Percentiles rank a stretch among this genome's conserved stretches.
Conservation (phyloP, 108 stramenopile species). For the Pseudonitzschia delicatissima region DNA sequence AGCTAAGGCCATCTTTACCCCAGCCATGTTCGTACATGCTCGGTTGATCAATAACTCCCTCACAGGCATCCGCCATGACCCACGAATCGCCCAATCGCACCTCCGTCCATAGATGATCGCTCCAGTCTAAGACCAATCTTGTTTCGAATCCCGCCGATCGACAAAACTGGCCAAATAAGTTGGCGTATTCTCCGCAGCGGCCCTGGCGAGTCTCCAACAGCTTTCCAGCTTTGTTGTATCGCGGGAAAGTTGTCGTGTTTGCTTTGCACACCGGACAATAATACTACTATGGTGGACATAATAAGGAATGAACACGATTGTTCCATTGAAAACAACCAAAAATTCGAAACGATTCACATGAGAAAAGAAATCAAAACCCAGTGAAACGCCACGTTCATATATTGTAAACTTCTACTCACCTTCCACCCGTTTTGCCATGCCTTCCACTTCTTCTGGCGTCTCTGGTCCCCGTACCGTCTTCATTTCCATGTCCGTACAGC, state of each 20-base stretch:
- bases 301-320: too few species aligned
- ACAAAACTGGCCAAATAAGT: slow-evolving; percentile 89
- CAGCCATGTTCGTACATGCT: slow-evolving; percentile 98
- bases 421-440: slow-evolving; percentile 66
- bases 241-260: slow-evolving; percentile 82
- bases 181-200: slow-evolving; percentile 98
- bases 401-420: too few species aligned
- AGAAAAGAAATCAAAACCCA: background rate
- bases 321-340: background rate
- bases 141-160: slow-evolving; percentile 90
- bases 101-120: slow-evolving; percentile 99
- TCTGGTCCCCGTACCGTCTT: slow-evolving; percentile 58
- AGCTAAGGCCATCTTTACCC: slow-evolving; percentile 89
- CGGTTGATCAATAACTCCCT: slow-evolving; percentile 88
- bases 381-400: background rate
- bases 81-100: slow-evolving; percentile 72
- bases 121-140: slow-evolving; percentile 89
- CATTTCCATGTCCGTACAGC: slow-evolving; percentile 45
- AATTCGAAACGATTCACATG: background rate
- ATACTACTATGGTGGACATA: slow-evolving; percentile 40
- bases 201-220: slow-evolving; percentile 81
- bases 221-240: slow-evolving; percentile 83
- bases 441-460: slow-evolving; percentile 56
- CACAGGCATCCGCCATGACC: slow-evolving; percentile 94
- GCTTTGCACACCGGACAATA: slow-evolving; percentile 62